phyloP scores from a whole-genome alignment of 2,329 filamentous ascomycete species.

The Xylaria arbuscula region DNA sequence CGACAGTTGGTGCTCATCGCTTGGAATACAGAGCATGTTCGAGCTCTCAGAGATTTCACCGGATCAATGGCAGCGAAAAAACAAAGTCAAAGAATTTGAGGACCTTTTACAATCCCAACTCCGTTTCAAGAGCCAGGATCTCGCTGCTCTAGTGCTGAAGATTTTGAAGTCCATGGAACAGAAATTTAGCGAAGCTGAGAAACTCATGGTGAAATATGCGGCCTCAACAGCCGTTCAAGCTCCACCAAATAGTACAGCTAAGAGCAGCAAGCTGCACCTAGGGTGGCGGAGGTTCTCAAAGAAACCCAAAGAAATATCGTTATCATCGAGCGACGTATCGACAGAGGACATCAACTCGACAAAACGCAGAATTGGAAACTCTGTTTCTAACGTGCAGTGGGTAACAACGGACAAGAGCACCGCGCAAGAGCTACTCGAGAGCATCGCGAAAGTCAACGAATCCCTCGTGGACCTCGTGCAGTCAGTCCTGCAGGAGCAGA shows the following conservation, averaged over 20 bases:
- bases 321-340: not conserved
- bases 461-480: conserved; percentile 1
- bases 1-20: conserved; percentile 2
- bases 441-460: conserved; percentile 9
- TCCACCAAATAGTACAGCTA: not conserved
- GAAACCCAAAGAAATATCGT: not conserved
- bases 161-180: conserved; percentile 3
- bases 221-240: conserved; percentile 1
- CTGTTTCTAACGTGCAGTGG: conserved; percentile 4
- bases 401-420: not conserved
- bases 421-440: not conserved
- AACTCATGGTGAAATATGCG: conserved; percentile 12
- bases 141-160: not conserved
- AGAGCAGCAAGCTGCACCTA: not conserved
- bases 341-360: not conserved
- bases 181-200: conserved; percentile 9
- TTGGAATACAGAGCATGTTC: conserved; percentile 10
- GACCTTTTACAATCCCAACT: conserved; percentile 4
- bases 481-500: conserved; percentile 2
- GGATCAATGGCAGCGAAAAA: not conserved
- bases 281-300: not conserved
- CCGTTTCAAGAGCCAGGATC: conserved; percentile 2
- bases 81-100: conserved; percentile 4
- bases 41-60: not conserved
- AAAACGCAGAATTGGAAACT: not conserved